phyloP scores from a whole-genome alignment of 768 basidiomycete species.

The Suillus hirtellus region DNA sequence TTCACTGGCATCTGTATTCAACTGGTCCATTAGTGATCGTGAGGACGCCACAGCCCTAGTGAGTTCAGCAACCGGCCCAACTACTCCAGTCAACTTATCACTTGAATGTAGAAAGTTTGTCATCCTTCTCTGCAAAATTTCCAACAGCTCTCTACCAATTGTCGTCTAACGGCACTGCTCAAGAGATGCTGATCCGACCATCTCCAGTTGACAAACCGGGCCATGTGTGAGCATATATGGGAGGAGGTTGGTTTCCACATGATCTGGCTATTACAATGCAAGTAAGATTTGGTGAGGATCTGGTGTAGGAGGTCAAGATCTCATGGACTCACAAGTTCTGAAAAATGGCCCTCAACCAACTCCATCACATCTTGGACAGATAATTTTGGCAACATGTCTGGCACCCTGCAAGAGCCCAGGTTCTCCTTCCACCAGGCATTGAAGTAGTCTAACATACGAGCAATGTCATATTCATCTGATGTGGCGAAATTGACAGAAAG shows the following conservation, averaged over 20 bases:
- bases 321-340: neutral
- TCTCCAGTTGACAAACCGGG: no score
- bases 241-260: no score
- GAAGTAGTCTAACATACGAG: neutral
- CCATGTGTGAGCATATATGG: no score
- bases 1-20: neutral
- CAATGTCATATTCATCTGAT: neutral
- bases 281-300: neutral
- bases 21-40: neutral
- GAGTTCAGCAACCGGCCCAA: neutral
- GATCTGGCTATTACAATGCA: no score
- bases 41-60: neutral
- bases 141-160: no score
- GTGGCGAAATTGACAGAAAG: neutral
- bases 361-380: constrained; percentile 1
- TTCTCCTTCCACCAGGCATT: constrained; percentile 1
- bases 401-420: neutral
- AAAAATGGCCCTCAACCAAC: neutral
- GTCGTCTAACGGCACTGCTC: no score
- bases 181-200: no score
- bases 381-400: neutral
- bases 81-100: neutral
- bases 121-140: no score
- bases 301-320: neutral
- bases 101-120: no score